Evolutionary conservation across 768 basidiomycete species (phyloP), one percentile per base, ranked within the genome.

Genomic region (Auricularia auricula-judae): DNA sequence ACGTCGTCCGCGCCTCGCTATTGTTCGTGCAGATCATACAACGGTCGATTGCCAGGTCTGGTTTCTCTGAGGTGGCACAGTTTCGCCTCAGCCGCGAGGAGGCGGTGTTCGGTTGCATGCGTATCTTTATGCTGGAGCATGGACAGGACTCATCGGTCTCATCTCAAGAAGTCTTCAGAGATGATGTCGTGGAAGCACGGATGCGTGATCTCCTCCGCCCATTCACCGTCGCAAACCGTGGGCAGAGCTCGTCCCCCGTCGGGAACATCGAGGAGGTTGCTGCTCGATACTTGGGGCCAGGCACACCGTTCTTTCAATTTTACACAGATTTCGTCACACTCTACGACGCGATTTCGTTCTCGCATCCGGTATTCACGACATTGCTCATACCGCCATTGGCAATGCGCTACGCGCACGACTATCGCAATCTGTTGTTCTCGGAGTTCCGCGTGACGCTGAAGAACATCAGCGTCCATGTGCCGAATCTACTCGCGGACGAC

Each of bases 71-170:
- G 29, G 81, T 83, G 14, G 70, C 77, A 7, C n/a, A 60, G 29
- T 61, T 65, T n/a, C 42, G 33, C 14, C 72, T 86, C 70, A 77
- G 74, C 18, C 77, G 82, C 54, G 83, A 84, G 62, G 84, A 87
- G 67, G 75, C 81, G 1, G 78, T 89, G 3, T 88, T 94, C 68
- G 83, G 81, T 21, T 88, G 93, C 67, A 95, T 97, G 91, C 91
- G 91, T 68, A 84, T 97, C 16, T 93, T 93, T 75, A 95, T 97
- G 93, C 84, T 98, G 35, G 95, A 98, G 73, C 91, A 96, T 71
- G 91, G 84, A 1, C 86, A 91, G 68, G 78, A 80, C 64, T 79
- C 81, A 54, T 67, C 23, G 47, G 58, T 33, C 33, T 42, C 65
- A 14, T 43, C 66, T 1, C 83, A 79, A 54, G 89, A 94, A 68